Evolutionary conservation across 768 basidiomycete species (phyloP), one percentile per base, ranked within the genome.

Genomic region (Boletellus sp.): DNA sequence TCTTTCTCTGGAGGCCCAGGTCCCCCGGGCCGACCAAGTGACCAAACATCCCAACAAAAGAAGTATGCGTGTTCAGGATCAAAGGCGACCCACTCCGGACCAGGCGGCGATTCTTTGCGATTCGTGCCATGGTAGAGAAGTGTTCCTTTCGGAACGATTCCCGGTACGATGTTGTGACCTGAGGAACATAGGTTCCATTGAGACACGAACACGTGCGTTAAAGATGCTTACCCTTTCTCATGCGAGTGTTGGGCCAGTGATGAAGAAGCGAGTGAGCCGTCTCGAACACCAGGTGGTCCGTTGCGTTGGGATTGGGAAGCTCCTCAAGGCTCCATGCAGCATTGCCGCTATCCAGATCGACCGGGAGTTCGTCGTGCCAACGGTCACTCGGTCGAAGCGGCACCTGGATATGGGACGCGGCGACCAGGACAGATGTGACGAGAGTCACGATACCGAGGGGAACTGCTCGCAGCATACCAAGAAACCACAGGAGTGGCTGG

Each of bases 181-280:
- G 15, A 23, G 39, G 1, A 20, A 16, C 15, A 22, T 32, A 1
- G 2, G 13, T 12, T 23, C 5, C 4, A 45, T 31, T 17, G 19
- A 42, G 7, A 24, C 23, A 22, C 13, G 26, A 16, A 17, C 4
- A 20, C n/a, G 20, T 17, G 20, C 17, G 5, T 24, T 3, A 11
- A 12, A 37, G 22, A 28, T 24, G 23, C 51, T 13, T 24, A 63
- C 70, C 70, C 54, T 71, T 71, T n/a, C 67, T 66, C 39, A 64
- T 66, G 9, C 67, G 60, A 2, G 70, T 72, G 46, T 72, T 73
- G 2, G 71, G 62, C 70, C 70, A 74, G 28, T 67, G 63, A 38
- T 74, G 73, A 10, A 74, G 60, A 6, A 48, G 40, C 16, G 47
- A 48, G 16, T 48, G 33, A 10, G 28, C 40, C 4, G 47, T 48